These are phyloP conservation scores for Aurantiochytrium sp. DNA, from an alignment of 108 stramenopile genomes.

Conservation along the genomic window DNA sequence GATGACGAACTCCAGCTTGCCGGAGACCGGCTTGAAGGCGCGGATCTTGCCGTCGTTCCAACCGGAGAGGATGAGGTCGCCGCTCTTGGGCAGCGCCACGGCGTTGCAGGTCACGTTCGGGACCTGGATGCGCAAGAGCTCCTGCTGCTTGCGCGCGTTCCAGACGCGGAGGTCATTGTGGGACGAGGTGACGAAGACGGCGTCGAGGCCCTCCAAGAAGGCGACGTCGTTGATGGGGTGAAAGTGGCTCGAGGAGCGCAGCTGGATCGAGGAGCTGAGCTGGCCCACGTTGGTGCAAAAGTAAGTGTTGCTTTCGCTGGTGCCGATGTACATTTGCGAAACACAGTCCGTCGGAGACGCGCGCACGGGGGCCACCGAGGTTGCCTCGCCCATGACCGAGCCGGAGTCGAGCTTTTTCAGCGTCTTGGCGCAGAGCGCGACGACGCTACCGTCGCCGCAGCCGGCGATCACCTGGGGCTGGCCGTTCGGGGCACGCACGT, in stretches of 20 bases:
- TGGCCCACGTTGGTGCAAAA: slow-evolving; percentile 60
- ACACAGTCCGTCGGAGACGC: slow-evolving; percentile 47
- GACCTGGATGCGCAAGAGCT: slow-evolving; percentile 79
- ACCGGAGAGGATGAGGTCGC: slow-evolving; percentile 66
- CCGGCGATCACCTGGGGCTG: slow-evolving; percentile 74
- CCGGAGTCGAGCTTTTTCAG: slow-evolving; percentile 42
- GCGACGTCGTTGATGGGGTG: slow-evolving; percentile 69
- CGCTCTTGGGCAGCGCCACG: slow-evolving; percentile 64
- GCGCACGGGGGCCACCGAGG: slow-evolving; percentile 55
- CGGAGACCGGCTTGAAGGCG: slow-evolving; percentile 76
- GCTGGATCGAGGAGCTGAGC: slow-evolving; percentile 53
- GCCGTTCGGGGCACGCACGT: slow-evolving; percentile 70
- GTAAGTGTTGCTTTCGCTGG: slow-evolving; percentile 63
- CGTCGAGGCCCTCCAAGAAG: slow-evolving; percentile 67
- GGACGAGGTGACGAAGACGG: slow-evolving; percentile 73
- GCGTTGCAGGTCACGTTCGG: slow-evolving; percentile 74
- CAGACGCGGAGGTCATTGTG: slow-evolving; percentile 75
- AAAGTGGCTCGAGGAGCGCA: slow-evolving; percentile 73
- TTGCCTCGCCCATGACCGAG: slow-evolving; percentile 67
- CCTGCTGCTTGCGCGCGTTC: slow-evolving; percentile 64
- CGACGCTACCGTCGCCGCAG: slow-evolving; percentile 71
- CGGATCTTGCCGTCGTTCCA: slow-evolving; percentile 87
- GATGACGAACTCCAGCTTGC: slow-evolving; percentile 76
- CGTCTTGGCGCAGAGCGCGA: slow-evolving; percentile 60
- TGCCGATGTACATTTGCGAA: slow-evolving; percentile 64